Conservation (phyloP, 2,329 filamentous ascomycete species). For the Corinectria fuckeliana region DNA sequence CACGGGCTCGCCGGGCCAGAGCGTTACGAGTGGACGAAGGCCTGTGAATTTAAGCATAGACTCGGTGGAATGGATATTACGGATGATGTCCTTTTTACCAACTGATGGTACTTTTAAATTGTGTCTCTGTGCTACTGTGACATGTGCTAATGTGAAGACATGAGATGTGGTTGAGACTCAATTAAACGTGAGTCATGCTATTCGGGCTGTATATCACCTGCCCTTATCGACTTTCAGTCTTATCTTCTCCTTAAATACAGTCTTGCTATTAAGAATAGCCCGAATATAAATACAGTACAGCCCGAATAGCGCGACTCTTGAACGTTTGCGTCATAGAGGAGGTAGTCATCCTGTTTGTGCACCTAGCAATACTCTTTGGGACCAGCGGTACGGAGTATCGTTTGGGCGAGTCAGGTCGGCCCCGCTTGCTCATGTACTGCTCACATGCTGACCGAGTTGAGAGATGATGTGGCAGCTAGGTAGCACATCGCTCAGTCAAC, state of each 20-base stretch:
- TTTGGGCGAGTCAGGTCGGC: background rate
- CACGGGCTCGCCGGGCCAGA: slow-evolving; percentile 34
- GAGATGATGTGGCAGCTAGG: background rate
- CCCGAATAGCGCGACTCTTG: too few relatives aligned
- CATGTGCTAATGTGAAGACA: too few relatives aligned
- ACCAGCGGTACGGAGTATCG: background rate
- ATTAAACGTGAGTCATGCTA: too few relatives aligned
- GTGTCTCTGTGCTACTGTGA: background rate
- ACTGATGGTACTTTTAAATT: background rate
- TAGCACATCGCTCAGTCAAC: background rate
- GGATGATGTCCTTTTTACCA: slow-evolving; percentile 38
- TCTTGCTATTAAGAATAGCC: too few relatives aligned
- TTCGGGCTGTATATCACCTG: too few relatives aligned
- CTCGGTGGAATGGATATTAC: slow-evolving; percentile 47
- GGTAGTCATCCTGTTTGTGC: background rate
- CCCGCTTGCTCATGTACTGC: background rate
- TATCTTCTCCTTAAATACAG: too few relatives aligned
- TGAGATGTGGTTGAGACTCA: background rate
- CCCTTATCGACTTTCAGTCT: too few relatives aligned
- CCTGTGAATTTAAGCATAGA: slow-evolving; percentile 46
- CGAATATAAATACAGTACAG: too few relatives aligned
- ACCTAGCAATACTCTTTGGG: background rate
- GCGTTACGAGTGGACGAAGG: slow-evolving; percentile 33
- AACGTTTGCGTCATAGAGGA: too few relatives aligned
- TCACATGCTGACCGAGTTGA: background rate